These are phyloP conservation scores for Phytophthora cactorum DNA, from an alignment of 352 stramenopile species.

Conservation along the genomic window DNA sequence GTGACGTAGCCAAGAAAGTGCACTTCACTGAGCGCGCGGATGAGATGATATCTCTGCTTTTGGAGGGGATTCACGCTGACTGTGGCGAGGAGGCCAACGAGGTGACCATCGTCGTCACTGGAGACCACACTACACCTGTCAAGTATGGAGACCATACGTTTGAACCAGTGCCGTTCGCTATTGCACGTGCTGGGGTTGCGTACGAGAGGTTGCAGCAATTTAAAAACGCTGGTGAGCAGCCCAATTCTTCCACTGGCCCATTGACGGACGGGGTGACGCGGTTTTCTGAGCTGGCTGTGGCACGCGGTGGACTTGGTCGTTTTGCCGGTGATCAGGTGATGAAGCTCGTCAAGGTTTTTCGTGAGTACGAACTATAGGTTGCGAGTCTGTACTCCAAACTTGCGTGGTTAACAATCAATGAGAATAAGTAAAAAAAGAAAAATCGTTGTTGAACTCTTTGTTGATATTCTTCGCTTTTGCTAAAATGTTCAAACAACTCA, in stretches of 20 bases:
- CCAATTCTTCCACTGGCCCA: slow-evolving; percentile 10
- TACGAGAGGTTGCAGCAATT: slow-evolving; percentile 36
- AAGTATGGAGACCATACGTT: slow-evolving; percentile 90
- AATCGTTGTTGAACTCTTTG: slow-evolving; percentile 18
- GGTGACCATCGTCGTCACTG: slow-evolving; percentile 85
- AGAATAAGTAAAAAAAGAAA: slow-evolving; percentile 17
- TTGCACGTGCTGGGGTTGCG: slow-evolving; percentile 56
- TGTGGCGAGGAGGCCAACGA: slow-evolving; percentile 47
- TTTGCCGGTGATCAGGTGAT: slow-evolving; percentile 89
- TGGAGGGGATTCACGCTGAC: slow-evolving; percentile 57
- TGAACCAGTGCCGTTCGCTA: slow-evolving; percentile 84
- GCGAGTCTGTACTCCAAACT: slow-evolving; percentile 8
- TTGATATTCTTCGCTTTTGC: slow-evolving; percentile 11
- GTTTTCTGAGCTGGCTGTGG: slow-evolving; percentile 78
- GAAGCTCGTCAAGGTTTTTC: slow-evolving; percentile 79
- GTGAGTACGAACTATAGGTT: slow-evolving; percentile 52
- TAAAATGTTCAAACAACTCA: slow-evolving; percentile 1
- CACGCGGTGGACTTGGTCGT: slow-evolving; percentile 71
- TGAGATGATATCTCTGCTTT: slow-evolving; percentile 74
- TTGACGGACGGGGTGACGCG: slow-evolving; percentile 60
- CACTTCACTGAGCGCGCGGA: slow-evolving; percentile 87
- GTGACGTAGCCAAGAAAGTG: slow-evolving; percentile 85
- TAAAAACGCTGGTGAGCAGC: slow-evolving; percentile 14
- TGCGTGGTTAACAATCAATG: slow-evolving; percentile 7
- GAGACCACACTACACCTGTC: slow-evolving; percentile 88